Conservation (phyloP, 2,329 filamentous ascomycete species). For the Annulohypoxylon truncatum region DNA sequence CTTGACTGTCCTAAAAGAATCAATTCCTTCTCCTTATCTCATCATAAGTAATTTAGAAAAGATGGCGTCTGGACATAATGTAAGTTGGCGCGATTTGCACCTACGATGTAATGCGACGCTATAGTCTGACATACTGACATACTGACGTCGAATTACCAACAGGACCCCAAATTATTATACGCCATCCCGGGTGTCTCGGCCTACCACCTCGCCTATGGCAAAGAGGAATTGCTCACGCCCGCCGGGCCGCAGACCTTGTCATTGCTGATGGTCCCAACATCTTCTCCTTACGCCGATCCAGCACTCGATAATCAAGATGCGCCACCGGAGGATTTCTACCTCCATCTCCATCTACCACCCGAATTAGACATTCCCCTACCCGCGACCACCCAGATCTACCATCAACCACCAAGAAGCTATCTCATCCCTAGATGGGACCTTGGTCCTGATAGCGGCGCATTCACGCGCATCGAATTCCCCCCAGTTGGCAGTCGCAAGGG, state of each 20-base stretch:
- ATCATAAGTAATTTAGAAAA: slow-evolving; percentile 11
- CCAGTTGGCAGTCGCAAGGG: slow-evolving; percentile 75
- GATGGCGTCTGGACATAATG: slow-evolving; percentile 61
- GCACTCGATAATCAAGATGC: slow-evolving; percentile 64
- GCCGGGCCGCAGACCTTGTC: slow-evolving; percentile 92
- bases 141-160: slow-evolving; percentile 19
- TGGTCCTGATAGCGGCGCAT: slow-evolving; percentile 86
- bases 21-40: slow-evolving; percentile 7
- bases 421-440: slow-evolving; percentile 96
- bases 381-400: slow-evolving; percentile 96
- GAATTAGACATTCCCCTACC: slow-evolving; percentile 94
- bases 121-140: slow-evolving; percentile 20
- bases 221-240: slow-evolving; percentile 83
- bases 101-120: slow-evolving; percentile 10
- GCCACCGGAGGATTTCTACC: slow-evolving; percentile 91
- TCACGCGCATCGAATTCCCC: slow-evolving; percentile 94
- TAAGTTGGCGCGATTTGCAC: slow-evolving; percentile 43
- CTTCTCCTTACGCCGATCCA: slow-evolving; percentile 73
- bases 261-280: slow-evolving; percentile 94
- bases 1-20: slow-evolving; percentile 13
- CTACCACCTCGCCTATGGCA: slow-evolving; percentile 89
- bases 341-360: slow-evolving; percentile 92
- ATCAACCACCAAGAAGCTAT: slow-evolving; percentile 92
- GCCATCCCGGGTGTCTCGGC: slow-evolving; percentile 87
- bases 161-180: slow-evolving; percentile 75